Percentiles rank a stretch among this genome's conserved stretches.
These are phyloP conservation scores for Fagus sylvatica DNA, from an alignment of 306 rosid species.

Conservation along the genomic window DNA sequence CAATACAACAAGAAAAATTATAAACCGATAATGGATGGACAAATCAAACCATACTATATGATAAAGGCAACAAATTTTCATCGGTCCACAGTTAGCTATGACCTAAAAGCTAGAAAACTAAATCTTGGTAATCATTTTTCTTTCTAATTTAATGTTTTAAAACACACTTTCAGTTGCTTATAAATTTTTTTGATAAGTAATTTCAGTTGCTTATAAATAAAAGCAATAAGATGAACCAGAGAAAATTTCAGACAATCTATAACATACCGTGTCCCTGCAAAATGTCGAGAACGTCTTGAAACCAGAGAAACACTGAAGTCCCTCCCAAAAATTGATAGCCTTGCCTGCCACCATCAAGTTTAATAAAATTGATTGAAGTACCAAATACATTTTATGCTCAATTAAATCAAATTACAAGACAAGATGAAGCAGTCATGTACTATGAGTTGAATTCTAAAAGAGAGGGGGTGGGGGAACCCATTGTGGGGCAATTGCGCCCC, in stretches of 20 bases:
- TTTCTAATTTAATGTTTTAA: background rate
- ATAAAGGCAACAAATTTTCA: background rate
- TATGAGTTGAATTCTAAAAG: background rate
- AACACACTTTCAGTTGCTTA: background rate
- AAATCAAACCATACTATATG: background rate
- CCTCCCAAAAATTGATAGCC: slow-evolving; percentile 89
- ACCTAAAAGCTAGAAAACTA: background rate
- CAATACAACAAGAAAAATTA: background rate
- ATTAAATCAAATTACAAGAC: slow-evolving; percentile 17
- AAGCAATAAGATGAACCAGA: background rate
- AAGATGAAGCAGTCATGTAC: background rate
- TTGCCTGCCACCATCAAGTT: slow-evolving; percentile 50
- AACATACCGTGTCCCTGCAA: slow-evolving; percentile 96
- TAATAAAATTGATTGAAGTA: slow-evolving; percentile 18
- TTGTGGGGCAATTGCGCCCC: background rate
- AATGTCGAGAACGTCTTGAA: slow-evolving; percentile 95
- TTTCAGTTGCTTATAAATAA: background rate
- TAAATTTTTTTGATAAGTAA: background rate
- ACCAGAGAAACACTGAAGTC: slow-evolving; percentile 81
- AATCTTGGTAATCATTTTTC: background rate
- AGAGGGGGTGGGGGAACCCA: background rate
- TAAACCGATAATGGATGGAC: background rate
- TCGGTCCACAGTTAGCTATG: too few species aligned
- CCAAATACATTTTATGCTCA: slow-evolving; percentile 2
- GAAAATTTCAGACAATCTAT: background rate